phyloP scores from a whole-genome alignment of 2,329 filamentous ascomycete genomes.

The Aspergillus sp. region DNA sequence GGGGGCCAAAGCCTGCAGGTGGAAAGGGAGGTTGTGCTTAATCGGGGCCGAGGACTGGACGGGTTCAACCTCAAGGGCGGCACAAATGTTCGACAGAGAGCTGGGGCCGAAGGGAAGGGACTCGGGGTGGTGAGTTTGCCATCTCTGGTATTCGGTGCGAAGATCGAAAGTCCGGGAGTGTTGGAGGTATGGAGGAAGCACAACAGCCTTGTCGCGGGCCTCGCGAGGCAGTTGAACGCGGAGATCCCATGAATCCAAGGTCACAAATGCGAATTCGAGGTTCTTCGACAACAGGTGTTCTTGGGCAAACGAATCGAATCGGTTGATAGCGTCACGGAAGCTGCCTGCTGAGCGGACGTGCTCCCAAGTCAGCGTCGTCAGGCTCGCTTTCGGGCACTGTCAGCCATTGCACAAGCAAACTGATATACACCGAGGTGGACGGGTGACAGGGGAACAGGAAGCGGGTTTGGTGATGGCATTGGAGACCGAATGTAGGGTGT shows the following conservation, averaged over 20 bases:
- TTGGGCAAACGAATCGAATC: conserved; percentile 90
- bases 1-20: conserved; percentile 92
- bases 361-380: conserved; percentile 98
- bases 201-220: conserved; percentile 96
- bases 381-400: conserved; percentile 68
- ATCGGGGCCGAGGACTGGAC: conserved; percentile 97
- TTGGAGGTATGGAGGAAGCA: conserved; percentile 93
- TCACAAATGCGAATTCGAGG: conserved; percentile 97
- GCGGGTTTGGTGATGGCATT: conserved; percentile 10
- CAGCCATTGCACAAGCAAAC: conserved; percentile 33
- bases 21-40: conserved; percentile 98
- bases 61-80: conserved; percentile 95
- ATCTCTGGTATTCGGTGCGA: conserved; percentile 95
- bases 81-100: conserved; percentile 96
- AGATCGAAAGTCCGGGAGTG: conserved; percentile 97
- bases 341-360: conserved; percentile 96
- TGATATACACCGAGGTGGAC: conserved; percentile 21
- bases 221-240: conserved; percentile 96
- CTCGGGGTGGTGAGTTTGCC: conserved; percentile 98
- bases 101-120: conserved; percentile 95
- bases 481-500: conserved; percentile 25
- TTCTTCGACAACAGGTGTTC: conserved; percentile 91
- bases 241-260: conserved; percentile 96
- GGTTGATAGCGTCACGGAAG: conserved; percentile 94
- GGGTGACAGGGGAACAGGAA: conserved; percentile 3